Percentiles rank a stretch among this genome's conserved stretches.
These are phyloP conservation scores for Ambrosia trifida DNA, from an alignment of 129 eudicot genomes.

Conservation along the genomic window DNA sequence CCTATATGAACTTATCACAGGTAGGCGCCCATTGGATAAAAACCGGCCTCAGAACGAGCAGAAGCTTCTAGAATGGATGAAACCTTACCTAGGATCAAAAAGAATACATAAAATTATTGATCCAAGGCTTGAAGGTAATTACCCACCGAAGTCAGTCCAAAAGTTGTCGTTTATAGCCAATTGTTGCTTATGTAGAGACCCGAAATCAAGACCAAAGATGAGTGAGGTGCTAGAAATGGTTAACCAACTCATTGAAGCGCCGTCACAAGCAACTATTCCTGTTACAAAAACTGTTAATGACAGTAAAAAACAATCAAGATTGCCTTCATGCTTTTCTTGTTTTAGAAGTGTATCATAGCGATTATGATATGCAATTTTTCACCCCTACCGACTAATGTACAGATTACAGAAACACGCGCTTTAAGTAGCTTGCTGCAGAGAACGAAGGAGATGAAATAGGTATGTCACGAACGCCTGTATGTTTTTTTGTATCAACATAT, in stretches of 20 bases:
- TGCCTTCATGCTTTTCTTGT: neutral
- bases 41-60: constrained; percentile 47
- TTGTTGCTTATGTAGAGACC: constrained; percentile 47
- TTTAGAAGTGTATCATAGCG: constrained; percentile 4
- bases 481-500: constrained; percentile 1
- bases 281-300: neutral
- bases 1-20: constrained; percentile 68
- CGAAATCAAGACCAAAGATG: constrained; percentile 67
- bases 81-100: constrained; percentile 46
- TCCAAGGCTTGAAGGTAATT: constrained; percentile 58
- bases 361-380: neutral
- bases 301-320: neutral
- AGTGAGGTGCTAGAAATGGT: constrained; percentile 66
- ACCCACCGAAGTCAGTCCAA: constrained; percentile 45
- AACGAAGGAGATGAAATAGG: neutral
- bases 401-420: neutral
- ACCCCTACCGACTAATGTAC: neutral
- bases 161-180: constrained; percentile 50
- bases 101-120: constrained; percentile 55
- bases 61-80: constrained; percentile 55
- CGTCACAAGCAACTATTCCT: neutral
- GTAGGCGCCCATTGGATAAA: constrained; percentile 58
- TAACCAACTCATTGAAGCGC: constrained; percentile 12
- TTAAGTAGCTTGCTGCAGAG: constrained; percentile 5
- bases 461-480: neutral